Percentiles rank a stretch among this genome's conserved stretches.
Conservation (phyloP, 768 basidiomycete species). For the Fomitopsis pulvina region DNA sequence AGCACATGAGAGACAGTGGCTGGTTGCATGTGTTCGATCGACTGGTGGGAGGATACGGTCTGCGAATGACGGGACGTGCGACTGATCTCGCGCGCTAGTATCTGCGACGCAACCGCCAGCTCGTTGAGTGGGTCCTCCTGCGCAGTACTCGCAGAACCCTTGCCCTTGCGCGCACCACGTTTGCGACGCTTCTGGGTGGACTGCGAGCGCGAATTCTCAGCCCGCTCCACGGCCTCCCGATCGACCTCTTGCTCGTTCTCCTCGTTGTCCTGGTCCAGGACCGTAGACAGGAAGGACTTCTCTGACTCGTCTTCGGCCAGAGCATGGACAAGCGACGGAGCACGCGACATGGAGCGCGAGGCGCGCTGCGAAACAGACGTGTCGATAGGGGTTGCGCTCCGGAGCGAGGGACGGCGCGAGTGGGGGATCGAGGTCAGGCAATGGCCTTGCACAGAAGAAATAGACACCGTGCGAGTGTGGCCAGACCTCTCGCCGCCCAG, state of each 20-base stretch:
- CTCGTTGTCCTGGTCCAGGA: constrained; percentile 24
- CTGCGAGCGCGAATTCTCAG: constrained; percentile 44
- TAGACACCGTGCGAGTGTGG: constrained; percentile 54
- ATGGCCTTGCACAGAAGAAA: constrained; percentile 58
- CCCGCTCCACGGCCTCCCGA: constrained; percentile 7
- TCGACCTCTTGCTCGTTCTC: constrained; percentile 32
- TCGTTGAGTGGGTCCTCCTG: constrained; percentile 55
- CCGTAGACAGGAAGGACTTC: constrained; percentile 13
- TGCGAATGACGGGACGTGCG: constrained; percentile 32
- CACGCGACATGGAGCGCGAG: constrained; percentile 53
- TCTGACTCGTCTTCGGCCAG: constrained; percentile 15
- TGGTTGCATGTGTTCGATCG: constrained; percentile 16
- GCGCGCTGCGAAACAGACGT: constrained; percentile 36
- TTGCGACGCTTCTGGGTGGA: constrained; percentile 79
- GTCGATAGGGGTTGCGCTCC: constrained; percentile 46
- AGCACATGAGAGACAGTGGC: background rate
- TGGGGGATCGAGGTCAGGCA: constrained; percentile 55
- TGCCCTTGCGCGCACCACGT: constrained; percentile 80
- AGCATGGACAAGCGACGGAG: constrained; percentile 46
- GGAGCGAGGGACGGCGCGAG: constrained; percentile 66
- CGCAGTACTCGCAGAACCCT: constrained; percentile 37
- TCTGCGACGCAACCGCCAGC: constrained; percentile 75
- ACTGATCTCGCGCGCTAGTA: constrained; percentile 79
- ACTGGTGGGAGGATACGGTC: constrained; percentile 9
- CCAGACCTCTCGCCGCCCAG: constrained; percentile 38